Conservation (phyloP, 345 rosid species). For the Acer yangbiense region DNA sequence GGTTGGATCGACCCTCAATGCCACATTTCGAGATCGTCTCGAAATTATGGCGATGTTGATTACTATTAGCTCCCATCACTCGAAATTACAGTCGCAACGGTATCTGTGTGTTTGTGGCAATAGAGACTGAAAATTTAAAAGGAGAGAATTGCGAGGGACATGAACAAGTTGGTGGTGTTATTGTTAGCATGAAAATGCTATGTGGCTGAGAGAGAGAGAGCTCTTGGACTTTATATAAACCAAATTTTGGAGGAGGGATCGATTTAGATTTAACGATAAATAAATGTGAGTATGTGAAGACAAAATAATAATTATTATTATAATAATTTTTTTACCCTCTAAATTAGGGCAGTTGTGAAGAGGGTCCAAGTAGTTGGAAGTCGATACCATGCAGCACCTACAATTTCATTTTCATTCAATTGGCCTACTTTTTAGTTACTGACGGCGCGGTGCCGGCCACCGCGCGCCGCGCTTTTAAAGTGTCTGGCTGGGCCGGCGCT, state of each 20-base stretch:
- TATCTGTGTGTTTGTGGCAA: not conserved
- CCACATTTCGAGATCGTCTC: constrained; percentile 52
- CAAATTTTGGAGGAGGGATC: not conserved
- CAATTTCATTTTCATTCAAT: constrained; percentile 52
- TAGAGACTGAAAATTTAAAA: not conserved
- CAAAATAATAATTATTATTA: not conserved
- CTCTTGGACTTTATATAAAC: not conserved
- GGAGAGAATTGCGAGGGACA: constrained; percentile 2
- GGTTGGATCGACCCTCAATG: constrained; percentile 62
- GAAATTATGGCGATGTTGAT: constrained; percentile 37
- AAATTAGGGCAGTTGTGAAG: constrained; percentile 41
- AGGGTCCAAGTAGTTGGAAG: constrained; percentile 58
- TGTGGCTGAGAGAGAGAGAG: constrained; percentile 3
- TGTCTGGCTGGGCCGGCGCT: not conserved
- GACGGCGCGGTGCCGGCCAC: constrained; percentile 32
- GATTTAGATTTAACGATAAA: not conserved
- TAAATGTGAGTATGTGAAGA: not conserved
- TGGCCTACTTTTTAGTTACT: constrained; percentile 52
- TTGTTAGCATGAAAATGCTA: not conserved
- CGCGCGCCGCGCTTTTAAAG: constrained; percentile 22
- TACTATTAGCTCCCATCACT: constrained; percentile 49
- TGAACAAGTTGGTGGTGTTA: not conserved
- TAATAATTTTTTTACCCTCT: not conserved
- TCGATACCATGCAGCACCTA: constrained; percentile 22
- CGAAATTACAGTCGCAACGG: not conserved